Percentiles rank a stretch among this genome's conserved stretches.
Conservation (phyloP, 768 basidiomycete species). For the Hypholoma fasciculare region DNA sequence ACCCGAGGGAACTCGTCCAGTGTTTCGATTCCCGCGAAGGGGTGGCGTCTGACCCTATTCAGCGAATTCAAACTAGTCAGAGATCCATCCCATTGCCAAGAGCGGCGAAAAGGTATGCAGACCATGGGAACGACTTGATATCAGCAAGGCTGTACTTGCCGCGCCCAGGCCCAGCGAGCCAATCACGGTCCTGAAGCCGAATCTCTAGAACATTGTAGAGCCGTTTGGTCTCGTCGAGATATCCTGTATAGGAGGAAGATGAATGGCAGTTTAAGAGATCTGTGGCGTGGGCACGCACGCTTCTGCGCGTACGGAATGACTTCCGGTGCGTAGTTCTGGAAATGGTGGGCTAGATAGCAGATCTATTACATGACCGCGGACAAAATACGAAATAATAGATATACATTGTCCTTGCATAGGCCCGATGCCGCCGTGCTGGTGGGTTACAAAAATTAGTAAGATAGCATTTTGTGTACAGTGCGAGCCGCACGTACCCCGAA, state of each 20-base stretch:
- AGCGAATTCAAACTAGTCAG: not conserved
- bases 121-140: constrained; percentile 69
- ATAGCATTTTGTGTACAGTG: too few species aligned
- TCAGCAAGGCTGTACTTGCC: constrained; percentile 73
- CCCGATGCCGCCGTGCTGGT: constrained; percentile 66
- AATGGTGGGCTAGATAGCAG: constrained; percentile 57
- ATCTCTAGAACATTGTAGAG: constrained; percentile 80
- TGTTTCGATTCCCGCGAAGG: constrained; percentile 47
- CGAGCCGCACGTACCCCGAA: constrained; percentile 50
- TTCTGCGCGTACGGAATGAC: constrained; percentile 68
- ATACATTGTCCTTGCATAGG: constrained; percentile 81
- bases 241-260: constrained; percentile 44
- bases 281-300: constrained; percentile 31
- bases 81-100: too few species aligned
- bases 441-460: not conserved
- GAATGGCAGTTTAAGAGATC: not conserved
- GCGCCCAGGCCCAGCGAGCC: constrained; percentile 66
- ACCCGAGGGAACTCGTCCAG: constrained; percentile 65
- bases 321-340: constrained; percentile 57
- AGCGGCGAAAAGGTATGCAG: constrained; percentile 2
- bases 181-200: constrained; percentile 68
- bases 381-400: not conserved
- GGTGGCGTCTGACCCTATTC: constrained; percentile 54
- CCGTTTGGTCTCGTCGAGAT: constrained; percentile 78
- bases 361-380: not conserved